Evolutionary conservation across 192 early-diverging fungal genomes (phyloP).

Genomic region (Mycoemilia scoparia): DNA sequence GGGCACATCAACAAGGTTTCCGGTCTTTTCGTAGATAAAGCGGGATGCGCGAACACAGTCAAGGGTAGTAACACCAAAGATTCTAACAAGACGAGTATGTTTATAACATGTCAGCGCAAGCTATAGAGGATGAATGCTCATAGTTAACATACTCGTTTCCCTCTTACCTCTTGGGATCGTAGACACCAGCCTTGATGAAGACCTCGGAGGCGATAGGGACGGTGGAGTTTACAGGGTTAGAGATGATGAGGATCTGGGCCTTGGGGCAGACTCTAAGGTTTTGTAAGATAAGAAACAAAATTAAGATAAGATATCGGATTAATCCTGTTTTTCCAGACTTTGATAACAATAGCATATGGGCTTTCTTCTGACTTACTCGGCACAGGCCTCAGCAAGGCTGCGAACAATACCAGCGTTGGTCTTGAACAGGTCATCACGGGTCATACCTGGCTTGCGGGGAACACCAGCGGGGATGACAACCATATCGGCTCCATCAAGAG

Average conservation of each 20-base stretch:
- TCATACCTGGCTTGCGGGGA: constrained; percentile 98
- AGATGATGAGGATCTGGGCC: constrained; percentile 73
- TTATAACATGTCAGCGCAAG: too few relatives aligned
- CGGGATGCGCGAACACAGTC: constrained; percentile 94
- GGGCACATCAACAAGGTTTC: constrained; percentile 51
- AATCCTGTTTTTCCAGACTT: neutral
- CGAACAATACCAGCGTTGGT: constrained; percentile 83
- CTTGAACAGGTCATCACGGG: constrained; percentile 97
- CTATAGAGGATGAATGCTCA: too few relatives aligned
- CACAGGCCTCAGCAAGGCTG: constrained; percentile 59
- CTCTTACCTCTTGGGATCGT: constrained; percentile 52
- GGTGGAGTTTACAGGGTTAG: constrained; percentile 95
- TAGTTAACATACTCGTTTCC: too few relatives aligned
- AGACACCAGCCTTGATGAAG: constrained; percentile 71
- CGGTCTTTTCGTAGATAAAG: constrained; percentile 74
- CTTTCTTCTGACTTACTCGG: too few relatives aligned
- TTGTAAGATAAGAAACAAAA: constrained; percentile 1
- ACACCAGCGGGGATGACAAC: constrained; percentile 97
- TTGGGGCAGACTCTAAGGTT: constrained; percentile 61
- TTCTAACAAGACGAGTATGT: constrained; percentile 6
- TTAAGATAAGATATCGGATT: constrained; percentile 1
- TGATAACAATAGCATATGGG: constrained; percentile 2
- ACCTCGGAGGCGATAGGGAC: constrained; percentile 86
- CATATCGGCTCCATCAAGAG: constrained; percentile 51
- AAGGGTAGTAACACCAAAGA: constrained; percentile 95